Evolutionary conservation across 176 grass and related monocot species (phyloP).

Genomic region (sorghum (Sorghum bicolor)): Sorghum_bicolor_NCBIv3 NC_012870.2:71042001-71042500

Average conservation of each 20-base stretch:
- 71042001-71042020: too few species aligned
- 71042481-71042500: not conserved
- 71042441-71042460: not conserved
- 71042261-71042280: not conserved
- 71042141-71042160: not conserved
- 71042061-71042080: not conserved
- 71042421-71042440: not conserved
- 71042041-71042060: not conserved
- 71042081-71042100: not conserved
- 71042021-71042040: not conserved
- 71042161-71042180: not conserved
- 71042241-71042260: not conserved
- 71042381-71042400: not conserved
- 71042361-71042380: not conserved
- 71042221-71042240: not conserved
- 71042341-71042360: not conserved
- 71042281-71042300: slow-evolving; percentile 5
- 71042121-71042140: slow-evolving; percentile 3
- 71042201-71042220: not conserved
- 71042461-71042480: slow-evolving; percentile 27
- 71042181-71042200: slow-evolving; percentile 10
- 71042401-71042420: not conserved
- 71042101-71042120: not conserved
- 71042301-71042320: not conserved
- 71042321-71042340: not conserved